Base-by-base conservation (phyloP, 2,329 filamentous ascomycete genomes). In the Aspergillus versicolor region DNA sequence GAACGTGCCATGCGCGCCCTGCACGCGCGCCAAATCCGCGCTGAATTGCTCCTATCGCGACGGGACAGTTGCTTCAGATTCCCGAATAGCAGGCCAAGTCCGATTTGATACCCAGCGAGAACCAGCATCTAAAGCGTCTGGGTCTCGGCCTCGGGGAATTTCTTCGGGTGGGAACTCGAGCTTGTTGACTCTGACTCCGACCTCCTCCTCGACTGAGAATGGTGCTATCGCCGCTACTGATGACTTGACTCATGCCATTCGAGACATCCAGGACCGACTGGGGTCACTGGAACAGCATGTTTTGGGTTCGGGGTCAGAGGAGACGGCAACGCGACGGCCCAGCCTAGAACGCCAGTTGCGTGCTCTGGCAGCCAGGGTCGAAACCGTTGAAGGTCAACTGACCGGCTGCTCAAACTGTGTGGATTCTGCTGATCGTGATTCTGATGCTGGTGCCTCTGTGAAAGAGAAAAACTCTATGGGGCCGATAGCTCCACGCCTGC, bases 1-100 rank as follows among this genome's bases (percentile, higher is more conserved):
- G 17, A 57, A 60, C 37, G 52, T 64, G 15, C 69, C 68, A 21
- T 71, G 69, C 52, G 63, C 63, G 3, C 65, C 64, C 27, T 71
- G 69, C 52, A 60, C 56, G 6, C 65, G 65, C 32, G 50, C 63
- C 17, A 62, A 63, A 22, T 56, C 53, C 12, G 61, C 61, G 2
- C 32, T 68, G 32, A 49, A 56, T n/a, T 70, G 67, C 50, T 65
- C 59, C 2, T 70, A 69, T 49, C 63, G 63, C 22, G 41, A 64
- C 15, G 19, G 45, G 15, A 8, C 27, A 9, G 27, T 30, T 4
- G 27, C 27, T 11, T 30, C 27, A 11, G 27, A 30, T 3, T 11
- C 9, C 9, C 27, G 3, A 4, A 30, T 9, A 11, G 3, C 27
- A 30, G 27, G 27, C 0, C 8, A 30, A 30, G 3, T 30, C 27